Evolutionary conservation across 2,329 filamentous ascomycete species (phyloP).

Genomic region (Pyricularia sp.): DNA sequence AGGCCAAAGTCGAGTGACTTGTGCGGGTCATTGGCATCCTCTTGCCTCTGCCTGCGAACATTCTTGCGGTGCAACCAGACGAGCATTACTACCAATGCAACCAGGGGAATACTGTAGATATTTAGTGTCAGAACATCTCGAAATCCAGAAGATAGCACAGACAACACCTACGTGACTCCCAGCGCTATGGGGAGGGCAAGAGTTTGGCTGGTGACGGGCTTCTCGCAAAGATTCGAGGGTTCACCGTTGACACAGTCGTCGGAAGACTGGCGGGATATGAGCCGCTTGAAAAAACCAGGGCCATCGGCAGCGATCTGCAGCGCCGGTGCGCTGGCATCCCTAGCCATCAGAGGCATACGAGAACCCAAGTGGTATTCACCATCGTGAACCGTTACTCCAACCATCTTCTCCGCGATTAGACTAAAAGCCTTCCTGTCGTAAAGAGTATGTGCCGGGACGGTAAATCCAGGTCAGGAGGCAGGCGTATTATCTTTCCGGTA

Average conservation of each 20-base stretch:
- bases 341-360: conserved; percentile 15
- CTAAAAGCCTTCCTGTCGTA: not conserved
- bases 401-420: not conserved
- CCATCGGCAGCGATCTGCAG: not conserved
- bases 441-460: not conserved
- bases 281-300: conserved; percentile 1
- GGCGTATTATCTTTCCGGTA: not conserved
- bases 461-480: not conserved
- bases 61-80: conserved; percentile 74
- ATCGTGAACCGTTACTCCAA: conserved; percentile 6
- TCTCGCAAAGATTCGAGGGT: conserved; percentile 45
- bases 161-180: conserved; percentile 55
- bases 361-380: conserved; percentile 17
- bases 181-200: conserved; percentile 59
- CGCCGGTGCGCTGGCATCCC: not conserved
- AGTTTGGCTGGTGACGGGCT: conserved; percentile 42
- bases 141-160: not conserved
- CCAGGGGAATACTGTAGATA: conserved; percentile 60
- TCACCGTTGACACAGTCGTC: conserved; percentile 10
- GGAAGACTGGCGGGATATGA: not conserved
- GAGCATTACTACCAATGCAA: conserved; percentile 56
- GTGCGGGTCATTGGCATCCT: conserved; percentile 81
- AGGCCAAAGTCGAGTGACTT: conserved; percentile 90
- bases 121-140: conserved; percentile 10
- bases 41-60: conserved; percentile 57